Evolutionary conservation across 164 flowering plant species (phyloP), one percentile per base, ranked within the genome.

Genomic region (Sextonia rubra): DNA sequence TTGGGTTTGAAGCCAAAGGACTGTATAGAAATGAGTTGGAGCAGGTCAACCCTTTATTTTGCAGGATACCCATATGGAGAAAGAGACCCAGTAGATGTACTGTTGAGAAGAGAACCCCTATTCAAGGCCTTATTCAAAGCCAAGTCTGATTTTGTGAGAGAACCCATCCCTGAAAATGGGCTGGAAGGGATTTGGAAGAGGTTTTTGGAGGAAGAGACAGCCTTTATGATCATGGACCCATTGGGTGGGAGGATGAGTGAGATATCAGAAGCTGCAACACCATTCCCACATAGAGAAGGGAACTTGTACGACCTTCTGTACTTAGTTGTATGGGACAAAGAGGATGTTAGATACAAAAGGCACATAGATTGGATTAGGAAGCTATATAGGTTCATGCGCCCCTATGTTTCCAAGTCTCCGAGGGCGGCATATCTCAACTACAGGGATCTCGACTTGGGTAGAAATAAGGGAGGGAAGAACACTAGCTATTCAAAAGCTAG

Each of bases 1-100:
- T 30, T 84, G 52, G 81, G 83, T 2, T 60, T 84, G 60, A 8
- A 3, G 47, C 24, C 37, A 11, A 25, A 73, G 25, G 71, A 85
- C 49, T 83, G 86, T 70, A 22, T 0, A 1, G 83, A 83, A 66
- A 83, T 80, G 83, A 75, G 71, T 49, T 85, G 88, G 88, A 70
- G 80, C 6, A 61, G 80, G 15, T 81, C 88, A 0, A 60, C 64
- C 26, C 70, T 81, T 2, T 81, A 68, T 44, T 70, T 76, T 15
- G 79, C 70, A 12, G 80, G 80, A 15, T 72, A 49, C 66, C 56
- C 73, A 30, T 32, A 12, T 60, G 73, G 73, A 24, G 24, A 9
- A 8, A 58, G 61, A 0, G 56, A 62, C 14, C 25, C 82, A 2
- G 15, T 60, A 14, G 77, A 83, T 1, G 78, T 64, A 14, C 66